Base-by-base conservation (phyloP, 1,284 basidiomycete genomes). In the Gymnopus androsaceus region DNA sequence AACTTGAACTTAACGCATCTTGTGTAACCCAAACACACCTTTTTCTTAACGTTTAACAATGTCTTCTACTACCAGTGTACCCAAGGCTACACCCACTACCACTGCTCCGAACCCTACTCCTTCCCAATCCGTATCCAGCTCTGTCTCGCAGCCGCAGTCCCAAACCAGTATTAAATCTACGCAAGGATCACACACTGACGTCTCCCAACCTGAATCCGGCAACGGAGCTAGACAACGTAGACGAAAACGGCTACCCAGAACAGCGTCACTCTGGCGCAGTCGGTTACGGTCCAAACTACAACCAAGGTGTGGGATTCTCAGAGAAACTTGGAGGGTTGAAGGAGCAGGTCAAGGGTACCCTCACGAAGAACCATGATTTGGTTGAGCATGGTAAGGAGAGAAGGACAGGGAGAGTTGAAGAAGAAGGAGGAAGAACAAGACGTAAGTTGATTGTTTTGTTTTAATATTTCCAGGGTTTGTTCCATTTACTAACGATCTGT, bases 331-430 rank as follows among this genome's bases (percentile, higher is more conserved):
- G 59, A 4, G 82, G 83, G 0, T n/a, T 79, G 14, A 77, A 76
- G 59, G 82, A 85, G 55, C 72, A 82, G 61, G 30, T 82, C 25
- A 75, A 72, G 59, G 83, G 83, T 3, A 84, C 81, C 64, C 54
- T 83, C 7, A 71, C 74, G 5, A 64, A 63, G 14, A 76, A 83
- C 49, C 77, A 74, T 3, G 78, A 75, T 1, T 61, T 78, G 8
- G 74, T 73, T 1, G 63, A 78, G 55, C 78, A 77, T 48, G 83
- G 83, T 0, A 73, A 69, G 28, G 75, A 80, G 6, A 69, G 75
- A 41, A 71, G 69, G 44, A 78, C 75, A 0, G n/a, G 84, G 84
- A 23, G 76, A 79, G 61, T 62, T 80, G 58, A 77, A 76, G 68
- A 66, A 65, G 54, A 79, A 72, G 65, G 69, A 81, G 61, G 58